Evolutionary conservation across 345 rosid species (phyloP), one percentile per base, ranked within the genome.

Genomic region (Isatis tinctoria): DNA sequence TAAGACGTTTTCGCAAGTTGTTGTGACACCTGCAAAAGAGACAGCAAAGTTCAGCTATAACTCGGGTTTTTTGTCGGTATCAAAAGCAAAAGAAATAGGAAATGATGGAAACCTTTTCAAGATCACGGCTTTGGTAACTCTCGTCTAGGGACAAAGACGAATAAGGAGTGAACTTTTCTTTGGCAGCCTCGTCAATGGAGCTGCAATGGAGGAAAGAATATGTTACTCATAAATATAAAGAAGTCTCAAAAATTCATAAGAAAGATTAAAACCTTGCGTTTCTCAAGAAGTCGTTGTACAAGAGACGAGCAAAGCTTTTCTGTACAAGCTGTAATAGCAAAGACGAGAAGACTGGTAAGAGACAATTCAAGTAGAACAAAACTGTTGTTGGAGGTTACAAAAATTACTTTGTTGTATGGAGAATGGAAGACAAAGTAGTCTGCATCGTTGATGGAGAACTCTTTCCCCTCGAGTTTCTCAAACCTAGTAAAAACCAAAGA

Each of bases 81-180:
- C 27, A 33, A 53, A 51, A 16, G 0, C n/a, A 36, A 26, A 35
- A 36, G 48, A 33, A 20, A 64, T 16, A 54, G 12, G 39, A 47
- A 66, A 52, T 16, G 5, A 32, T 39, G 7, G 12, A 51, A 58
- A 90, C 99, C 99, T 96, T 96, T 81, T 96, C 99, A 72, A 96
- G 99, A 81, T 96, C 99, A 66, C 96, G 84, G 85, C 63, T 92
- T 79, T 92, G 96, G 82, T 96, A 96, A 86, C 98, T 92, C 80
- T 88, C 99, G 10, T 92, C 93, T 3, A 84, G 76, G 18, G 96
- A 74, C 76, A 96, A 78, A 72, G 83, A 79, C 67, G 95, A 85
- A 84, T 80, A 96, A 28, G 98, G 97, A 14, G 76, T 83, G 76
- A 96, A 77, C 83, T 92, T 92, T 81, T 92, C 95, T 74, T 88